phyloP scores from a whole-genome alignment of 2,329 filamentous ascomycete genomes.

The Pseudogymnoascus sp. region DNA sequence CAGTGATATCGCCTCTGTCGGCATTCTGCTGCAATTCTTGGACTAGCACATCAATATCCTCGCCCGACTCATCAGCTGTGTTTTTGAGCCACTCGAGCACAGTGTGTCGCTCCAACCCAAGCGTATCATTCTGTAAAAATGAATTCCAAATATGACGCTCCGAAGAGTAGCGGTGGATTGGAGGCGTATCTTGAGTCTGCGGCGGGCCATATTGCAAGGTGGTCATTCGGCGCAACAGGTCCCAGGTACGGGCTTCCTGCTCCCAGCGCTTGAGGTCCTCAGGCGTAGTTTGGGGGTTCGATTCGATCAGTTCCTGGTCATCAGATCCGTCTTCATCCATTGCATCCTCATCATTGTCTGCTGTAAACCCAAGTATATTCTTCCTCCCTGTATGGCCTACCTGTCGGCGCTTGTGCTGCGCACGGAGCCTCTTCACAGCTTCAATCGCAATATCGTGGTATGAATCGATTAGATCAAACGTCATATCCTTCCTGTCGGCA shows the following conservation, averaged over 20 bases:
- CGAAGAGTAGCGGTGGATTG: slow-evolving; percentile 45
- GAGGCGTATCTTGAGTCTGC: slow-evolving; percentile 27
- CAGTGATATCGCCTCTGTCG: slow-evolving; percentile 72
- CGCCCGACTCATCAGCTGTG: slow-evolving; percentile 57
- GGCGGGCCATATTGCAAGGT: slow-evolving; percentile 51
- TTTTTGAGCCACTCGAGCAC: slow-evolving; percentile 82
- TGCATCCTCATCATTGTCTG: slow-evolving; percentile 13
- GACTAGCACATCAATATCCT: slow-evolving; percentile 67
- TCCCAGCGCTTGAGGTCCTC: slow-evolving; percentile 58
- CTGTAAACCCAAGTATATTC: slow-evolving; percentile 29
- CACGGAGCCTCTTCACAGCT: slow-evolving; percentile 35
- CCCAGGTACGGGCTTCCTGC: slow-evolving; percentile 84
- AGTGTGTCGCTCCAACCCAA: slow-evolving; percentile 68
- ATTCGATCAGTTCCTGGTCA: slow-evolving; percentile 10
- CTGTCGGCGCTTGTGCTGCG: slow-evolving; percentile 29
- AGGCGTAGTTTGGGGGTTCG: slow-evolving; percentile 29
- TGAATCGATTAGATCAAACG: slow-evolving; percentile 58
- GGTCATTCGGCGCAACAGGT: slow-evolving; percentile 58
- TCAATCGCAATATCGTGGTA: slow-evolving; percentile 52
- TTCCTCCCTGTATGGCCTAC: slow-evolving; percentile 23
- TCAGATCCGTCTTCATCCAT: slow-evolving; percentile 9
- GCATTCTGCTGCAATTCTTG: slow-evolving; percentile 67
- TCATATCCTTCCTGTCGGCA: slow-evolving; percentile 51
- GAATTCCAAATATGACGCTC: slow-evolving; percentile 60
- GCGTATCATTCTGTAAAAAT: slow-evolving; percentile 64